phyloP scores from a whole-genome alignment of 139 green algal genomes.

The Raphidocelis subcapitata region DNA sequence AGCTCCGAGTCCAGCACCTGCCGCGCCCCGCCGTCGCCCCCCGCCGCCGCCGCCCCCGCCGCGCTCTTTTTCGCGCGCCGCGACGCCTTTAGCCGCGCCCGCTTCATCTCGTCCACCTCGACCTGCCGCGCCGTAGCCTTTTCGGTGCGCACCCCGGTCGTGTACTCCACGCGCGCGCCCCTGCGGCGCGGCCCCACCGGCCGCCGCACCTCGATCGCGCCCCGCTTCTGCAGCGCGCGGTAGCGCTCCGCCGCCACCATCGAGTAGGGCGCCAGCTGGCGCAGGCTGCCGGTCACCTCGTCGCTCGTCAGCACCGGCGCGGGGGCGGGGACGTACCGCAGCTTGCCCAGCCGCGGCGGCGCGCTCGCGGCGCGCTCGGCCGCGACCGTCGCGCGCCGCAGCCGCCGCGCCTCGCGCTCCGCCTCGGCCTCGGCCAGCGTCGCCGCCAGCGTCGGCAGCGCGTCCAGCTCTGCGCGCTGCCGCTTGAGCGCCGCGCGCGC shows the following conservation, averaged over 20 bases:
- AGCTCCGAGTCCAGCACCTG: too few species aligned
- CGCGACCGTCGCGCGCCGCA: slow-evolving; percentile 38
- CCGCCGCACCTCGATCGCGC: slow-evolving; percentile 76
- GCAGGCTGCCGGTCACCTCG: slow-evolving; percentile 67
- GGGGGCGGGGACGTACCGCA: slow-evolving; percentile 50
- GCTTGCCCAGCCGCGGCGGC: slow-evolving; percentile 67
- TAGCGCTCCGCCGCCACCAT: slow-evolving; percentile 53
- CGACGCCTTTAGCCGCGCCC: too few species aligned
- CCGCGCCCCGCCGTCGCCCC: too few species aligned
- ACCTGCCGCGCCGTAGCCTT: slow-evolving; percentile 32
- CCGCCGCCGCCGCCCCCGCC: too few species aligned
- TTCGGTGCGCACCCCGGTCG: slow-evolving; percentile 37
- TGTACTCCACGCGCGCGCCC: slow-evolving; percentile 43
- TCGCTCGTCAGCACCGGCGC: slow-evolving; percentile 67
- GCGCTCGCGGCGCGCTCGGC: slow-evolving; percentile 48
- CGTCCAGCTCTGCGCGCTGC: slow-evolving; percentile 55
- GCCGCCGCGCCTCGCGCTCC: slow-evolving; percentile 25
- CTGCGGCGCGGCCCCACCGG: slow-evolving; percentile 5
- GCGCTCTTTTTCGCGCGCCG: too few species aligned
- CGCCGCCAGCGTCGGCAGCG: slow-evolving; percentile 28
- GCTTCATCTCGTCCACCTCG: slow-evolving; percentile 27
- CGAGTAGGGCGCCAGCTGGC: slow-evolving; percentile 40
- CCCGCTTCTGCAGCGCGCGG: slow-evolving; percentile 80
- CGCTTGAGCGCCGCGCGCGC: slow-evolving; percentile 36
- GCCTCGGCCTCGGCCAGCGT: slow-evolving; percentile 33